Percentiles rank a stretch among this genome's conserved stretches.
These are phyloP conservation scores for Penicillium sp. DNA, from an alignment of 2,329 filamentous ascomycete genomes.

Conservation along the genomic window DNA sequence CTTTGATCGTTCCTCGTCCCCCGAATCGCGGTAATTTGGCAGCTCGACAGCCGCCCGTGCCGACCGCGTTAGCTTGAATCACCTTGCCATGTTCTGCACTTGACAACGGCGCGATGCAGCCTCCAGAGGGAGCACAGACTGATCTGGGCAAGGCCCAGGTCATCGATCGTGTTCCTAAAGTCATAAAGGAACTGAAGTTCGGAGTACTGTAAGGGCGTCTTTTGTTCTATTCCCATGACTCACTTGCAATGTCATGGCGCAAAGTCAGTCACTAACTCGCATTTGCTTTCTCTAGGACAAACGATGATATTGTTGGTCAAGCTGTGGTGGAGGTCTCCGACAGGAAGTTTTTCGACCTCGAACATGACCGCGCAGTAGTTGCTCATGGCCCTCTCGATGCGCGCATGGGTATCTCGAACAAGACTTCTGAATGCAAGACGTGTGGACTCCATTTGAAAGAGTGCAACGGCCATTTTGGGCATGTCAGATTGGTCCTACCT, in stretches of 20 bases:
- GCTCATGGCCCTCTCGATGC: constrained; percentile 83
- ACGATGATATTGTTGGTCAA: constrained; percentile 92
- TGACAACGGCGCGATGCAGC: constrained; percentile 41
- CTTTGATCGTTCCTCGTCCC: background rate
- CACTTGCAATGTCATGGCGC: constrained; percentile 4
- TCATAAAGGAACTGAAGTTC: constrained; percentile 90
- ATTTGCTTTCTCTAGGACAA: constrained; percentile 58
- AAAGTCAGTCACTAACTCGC: constrained; percentile 16
- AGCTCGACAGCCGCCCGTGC: constrained; percentile 18
- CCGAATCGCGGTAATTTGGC: constrained; percentile 5
- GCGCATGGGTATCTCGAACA: constrained; percentile 85
- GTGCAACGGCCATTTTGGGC: constrained; percentile 94
- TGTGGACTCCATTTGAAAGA: constrained; percentile 77
- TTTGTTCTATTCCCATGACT: constrained; percentile 1
- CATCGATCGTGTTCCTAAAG: constrained; percentile 81
- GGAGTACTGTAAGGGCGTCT: constrained; percentile 70
- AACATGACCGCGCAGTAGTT: constrained; percentile 71
- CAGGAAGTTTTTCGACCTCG: constrained; percentile 86
- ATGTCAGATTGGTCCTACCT: constrained; percentile 84
- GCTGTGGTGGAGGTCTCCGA: constrained; percentile 94
- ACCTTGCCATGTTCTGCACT: constrained; percentile 37
- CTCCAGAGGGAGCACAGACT: constrained; percentile 46
- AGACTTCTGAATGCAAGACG: constrained; percentile 74
- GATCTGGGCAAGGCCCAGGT: constrained; percentile 75
- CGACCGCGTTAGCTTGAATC: constrained; percentile 27